These are phyloP conservation scores for Pichia norvegensis DNA, from an alignment of 1,139 yeast genomes.

Conservation along the genomic window DNA sequence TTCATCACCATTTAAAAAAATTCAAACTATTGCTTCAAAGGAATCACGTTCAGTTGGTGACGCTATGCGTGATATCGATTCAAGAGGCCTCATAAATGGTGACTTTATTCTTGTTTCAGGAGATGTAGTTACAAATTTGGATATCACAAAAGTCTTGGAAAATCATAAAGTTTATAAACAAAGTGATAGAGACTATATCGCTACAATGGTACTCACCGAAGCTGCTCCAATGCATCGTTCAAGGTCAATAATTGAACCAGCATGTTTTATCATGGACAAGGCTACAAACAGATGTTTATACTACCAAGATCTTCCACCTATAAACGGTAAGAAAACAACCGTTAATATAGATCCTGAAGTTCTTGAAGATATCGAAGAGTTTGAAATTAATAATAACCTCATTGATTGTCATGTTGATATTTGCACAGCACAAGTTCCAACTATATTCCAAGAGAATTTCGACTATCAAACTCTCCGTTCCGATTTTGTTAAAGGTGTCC, in stretches of 20 bases:
- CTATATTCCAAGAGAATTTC: slow-evolving; percentile 89
- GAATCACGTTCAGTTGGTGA: slow-evolving; percentile 93
- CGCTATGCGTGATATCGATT: slow-evolving; percentile 92
- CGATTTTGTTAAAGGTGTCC: slow-evolving; percentile 86
- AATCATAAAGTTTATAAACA: slow-evolving; percentile 66
- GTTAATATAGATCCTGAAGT: slow-evolving; percentile 78
- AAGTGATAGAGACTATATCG: slow-evolving; percentile 79
- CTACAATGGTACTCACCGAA: slow-evolving; percentile 86
- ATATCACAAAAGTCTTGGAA: slow-evolving; percentile 63
- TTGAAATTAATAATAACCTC: slow-evolving; percentile 78
- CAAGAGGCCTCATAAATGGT: slow-evolving; percentile 78
- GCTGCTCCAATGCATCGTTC: slow-evolving; percentile 85
- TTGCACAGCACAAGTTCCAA: slow-evolving; percentile 91
- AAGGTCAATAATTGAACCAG: slow-evolving; percentile 70
- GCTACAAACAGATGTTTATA: slow-evolving; percentile 69
- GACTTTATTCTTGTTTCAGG: slow-evolving; percentile 89
- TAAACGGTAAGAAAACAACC: slow-evolving; percentile 37
- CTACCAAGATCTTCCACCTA: slow-evolving; percentile 67
- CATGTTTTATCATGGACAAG: slow-evolving; percentile 74
- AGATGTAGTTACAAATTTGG: slow-evolving; percentile 87
- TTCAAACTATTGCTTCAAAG: slow-evolving; percentile 73
- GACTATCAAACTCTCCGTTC: slow-evolving; percentile 82
- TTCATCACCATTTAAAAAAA: slow-evolving; percentile 68
- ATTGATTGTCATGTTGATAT: slow-evolving; percentile 96
- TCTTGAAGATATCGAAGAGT: slow-evolving; percentile 68